Conservation (phyloP, 768 basidiomycete species). For the Boletus edulis region DNA sequence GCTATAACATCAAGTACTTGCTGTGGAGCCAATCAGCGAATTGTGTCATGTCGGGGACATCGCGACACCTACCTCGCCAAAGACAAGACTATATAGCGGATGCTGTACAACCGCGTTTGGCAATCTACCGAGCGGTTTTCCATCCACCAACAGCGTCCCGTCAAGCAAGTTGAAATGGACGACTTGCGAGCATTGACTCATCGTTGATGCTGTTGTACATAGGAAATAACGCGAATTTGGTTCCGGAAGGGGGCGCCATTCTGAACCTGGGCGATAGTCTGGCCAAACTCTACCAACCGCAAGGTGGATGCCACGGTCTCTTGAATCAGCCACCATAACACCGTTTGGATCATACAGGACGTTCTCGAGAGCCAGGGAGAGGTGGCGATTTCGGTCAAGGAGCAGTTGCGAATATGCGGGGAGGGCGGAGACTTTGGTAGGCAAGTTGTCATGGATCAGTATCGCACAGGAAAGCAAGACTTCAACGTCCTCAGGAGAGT, state of each 20-base stretch:
- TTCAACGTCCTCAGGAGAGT: conserved; percentile 21
- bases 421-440: conserved; percentile 1
- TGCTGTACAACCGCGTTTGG: conserved; percentile 30
- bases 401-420: conserved; percentile 9
- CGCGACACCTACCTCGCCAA: conserved; percentile 32
- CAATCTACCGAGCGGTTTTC: conserved; percentile 33
- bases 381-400: conserved; percentile 28
- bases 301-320: conserved; percentile 11
- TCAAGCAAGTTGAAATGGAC: conserved; percentile 40
- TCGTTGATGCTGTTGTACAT: conserved; percentile 6
- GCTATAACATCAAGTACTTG: conserved; percentile 18
- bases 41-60: not conserved
- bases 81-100: conserved; percentile 23
- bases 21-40: not conserved
- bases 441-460: conserved; percentile 29
- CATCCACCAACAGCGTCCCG: conserved; percentile 25
- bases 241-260: conserved; percentile 20
- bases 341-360: not conserved
- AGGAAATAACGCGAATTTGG: conserved; percentile 18
- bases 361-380: conserved; percentile 31
- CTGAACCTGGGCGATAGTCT: conserved; percentile 21
- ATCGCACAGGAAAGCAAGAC: conserved; percentile 34
- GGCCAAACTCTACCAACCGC: conserved; percentile 29
- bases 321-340: not conserved
- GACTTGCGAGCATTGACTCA: conserved; percentile 15